Percentiles rank a stretch among this genome's conserved stretches.
phyloP scores from a whole-genome alignment of 768 basidiomycete species.

The Amanita rimosa region DNA sequence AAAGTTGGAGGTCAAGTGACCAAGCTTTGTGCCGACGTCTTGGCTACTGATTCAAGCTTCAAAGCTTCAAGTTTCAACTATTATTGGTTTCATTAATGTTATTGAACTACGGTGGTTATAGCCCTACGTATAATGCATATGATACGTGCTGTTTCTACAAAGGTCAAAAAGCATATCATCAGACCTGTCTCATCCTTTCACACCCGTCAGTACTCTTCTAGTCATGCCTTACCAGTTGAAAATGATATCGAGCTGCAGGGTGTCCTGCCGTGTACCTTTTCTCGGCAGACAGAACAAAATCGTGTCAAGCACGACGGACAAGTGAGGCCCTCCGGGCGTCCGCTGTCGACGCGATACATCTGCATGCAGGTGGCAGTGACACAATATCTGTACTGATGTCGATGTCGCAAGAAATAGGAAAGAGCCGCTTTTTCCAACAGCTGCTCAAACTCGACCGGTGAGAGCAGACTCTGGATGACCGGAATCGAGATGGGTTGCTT shows the following conservation, averaged over 20 bases:
- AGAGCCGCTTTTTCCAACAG: constrained; percentile 47
- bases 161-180: too few relatives aligned
- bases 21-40: too few relatives aligned
- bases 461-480: constrained; percentile 38
- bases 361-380: constrained; percentile 64
- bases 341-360: constrained; percentile 35
- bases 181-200: too few relatives aligned
- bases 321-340: constrained; percentile 17
- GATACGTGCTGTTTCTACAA: too few relatives aligned
- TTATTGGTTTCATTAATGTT: too few relatives aligned
- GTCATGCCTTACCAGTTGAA: background rate
- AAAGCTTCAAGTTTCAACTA: too few relatives aligned
- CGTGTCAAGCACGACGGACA: constrained; percentile 42
- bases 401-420: constrained; percentile 40
- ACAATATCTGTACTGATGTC: constrained; percentile 52
- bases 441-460: constrained; percentile 34
- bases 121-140: background rate
- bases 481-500: constrained; percentile 39
- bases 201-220: background rate
- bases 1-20: too few relatives aligned
- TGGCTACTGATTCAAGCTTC: too few relatives aligned
- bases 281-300: constrained; percentile 38
- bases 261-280: constrained; percentile 38
- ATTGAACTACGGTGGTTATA: too few relatives aligned
- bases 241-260: constrained; percentile 19